Conservation (phyloP, 2,329 filamentous ascomycete genomes). For the Cladosporium halotolerans region DNA sequence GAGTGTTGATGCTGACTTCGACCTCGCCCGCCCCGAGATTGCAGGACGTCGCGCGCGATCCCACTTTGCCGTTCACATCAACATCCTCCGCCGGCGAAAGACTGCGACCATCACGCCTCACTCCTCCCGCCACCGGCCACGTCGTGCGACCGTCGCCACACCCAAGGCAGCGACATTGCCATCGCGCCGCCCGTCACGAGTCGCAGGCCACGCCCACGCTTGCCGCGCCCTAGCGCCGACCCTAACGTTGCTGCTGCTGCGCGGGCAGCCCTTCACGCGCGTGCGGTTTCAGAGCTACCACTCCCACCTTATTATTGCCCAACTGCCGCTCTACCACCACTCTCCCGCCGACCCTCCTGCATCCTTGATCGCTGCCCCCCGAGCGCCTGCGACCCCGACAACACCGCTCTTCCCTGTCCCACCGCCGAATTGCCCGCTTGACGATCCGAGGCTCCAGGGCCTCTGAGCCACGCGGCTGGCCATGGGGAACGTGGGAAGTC, state of each 20-base stretch:
- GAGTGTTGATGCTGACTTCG: too few relatives aligned
- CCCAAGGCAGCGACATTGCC: too few relatives aligned
- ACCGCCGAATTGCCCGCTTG: conserved; percentile 18
- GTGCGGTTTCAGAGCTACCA: conserved; percentile 7
- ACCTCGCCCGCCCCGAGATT: too few relatives aligned
- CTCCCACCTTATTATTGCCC: neutral
- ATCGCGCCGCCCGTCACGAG: too few relatives aligned
- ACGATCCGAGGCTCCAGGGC: conserved; percentile 16
- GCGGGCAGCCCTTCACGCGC: conserved; percentile 9
- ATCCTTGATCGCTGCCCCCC: neutral
- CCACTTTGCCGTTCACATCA: too few relatives aligned
- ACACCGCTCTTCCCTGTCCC: conserved; percentile 1
- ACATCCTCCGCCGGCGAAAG: too few relatives aligned
- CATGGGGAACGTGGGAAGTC: conserved; percentile 92
- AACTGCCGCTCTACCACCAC: neutral
- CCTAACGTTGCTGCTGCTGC: neutral
- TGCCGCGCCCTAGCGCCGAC: conserved; percentile 4
- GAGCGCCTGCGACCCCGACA: neutral
- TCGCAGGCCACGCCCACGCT: neutral
- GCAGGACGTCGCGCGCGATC: too few relatives aligned
- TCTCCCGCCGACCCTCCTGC: neutral
- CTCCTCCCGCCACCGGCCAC: too few relatives aligned
- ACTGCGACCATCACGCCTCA: too few relatives aligned
- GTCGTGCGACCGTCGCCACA: too few relatives aligned
- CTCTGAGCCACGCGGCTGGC: conserved; percentile 15